Evolutionary conservation across 1,284 basidiomycete genomes (phyloP).

Genomic region (Cystobasidium pallidum): DNA sequence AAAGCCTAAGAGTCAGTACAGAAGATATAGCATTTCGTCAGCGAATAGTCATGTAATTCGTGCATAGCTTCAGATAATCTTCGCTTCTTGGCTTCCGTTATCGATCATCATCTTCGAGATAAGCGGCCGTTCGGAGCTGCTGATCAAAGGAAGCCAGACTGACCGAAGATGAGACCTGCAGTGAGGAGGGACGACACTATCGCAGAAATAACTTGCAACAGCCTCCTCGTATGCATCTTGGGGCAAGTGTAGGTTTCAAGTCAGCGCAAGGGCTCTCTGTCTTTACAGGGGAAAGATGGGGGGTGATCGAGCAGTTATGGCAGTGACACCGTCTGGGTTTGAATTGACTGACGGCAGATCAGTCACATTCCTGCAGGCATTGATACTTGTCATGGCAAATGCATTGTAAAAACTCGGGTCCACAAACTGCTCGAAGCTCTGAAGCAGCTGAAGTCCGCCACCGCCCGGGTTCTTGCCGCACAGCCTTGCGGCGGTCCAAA

Average conservation of each 20-base stretch:
- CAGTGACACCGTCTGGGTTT: no score
- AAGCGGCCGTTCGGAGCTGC: neutral
- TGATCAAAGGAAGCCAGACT: neutral
- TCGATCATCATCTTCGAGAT: conserved; percentile 17
- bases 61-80: neutral
- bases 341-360: no score
- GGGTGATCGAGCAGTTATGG: neutral
- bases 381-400: no score
- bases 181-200: conserved; percentile 18
- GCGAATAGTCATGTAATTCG: neutral
- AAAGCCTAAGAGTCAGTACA: conserved; percentile 16
- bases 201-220: conserved; percentile 32
- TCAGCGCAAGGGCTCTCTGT: neutral
- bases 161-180: conserved; percentile 41
- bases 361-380: no score
- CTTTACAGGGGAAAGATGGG: neutral
- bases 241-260: no score
- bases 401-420: no score
- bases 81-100: neutral
- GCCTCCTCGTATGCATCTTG: conserved; percentile 15
- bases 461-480: neutral
- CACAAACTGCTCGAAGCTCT: no score
- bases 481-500: neutral
- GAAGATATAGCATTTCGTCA: neutral
- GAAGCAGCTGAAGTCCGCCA: no score